Evolutionary conservation across 768 basidiomycete genomes (phyloP), one percentile per base, ranked within the genome.

Genomic region (Boletus sp.): DNA sequence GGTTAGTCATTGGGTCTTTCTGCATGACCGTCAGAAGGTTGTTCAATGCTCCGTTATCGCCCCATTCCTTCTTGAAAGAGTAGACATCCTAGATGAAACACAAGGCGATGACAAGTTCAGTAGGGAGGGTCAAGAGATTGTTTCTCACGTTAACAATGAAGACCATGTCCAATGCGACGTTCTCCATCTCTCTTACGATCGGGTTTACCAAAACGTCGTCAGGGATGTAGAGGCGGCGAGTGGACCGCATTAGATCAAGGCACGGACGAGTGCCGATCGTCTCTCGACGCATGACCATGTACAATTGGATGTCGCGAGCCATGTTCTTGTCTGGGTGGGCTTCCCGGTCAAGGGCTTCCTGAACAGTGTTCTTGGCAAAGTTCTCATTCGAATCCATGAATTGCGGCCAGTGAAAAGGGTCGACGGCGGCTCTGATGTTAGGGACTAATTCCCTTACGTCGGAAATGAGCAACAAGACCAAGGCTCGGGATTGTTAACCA

Each of bases 61-160:
- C 61, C 17, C 46, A 53, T 45, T 71, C 69, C 53, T 70, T 70
- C 56, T 70, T 70, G 58, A 67, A 70, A 14, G 69, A 71, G 41
- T 68, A 67, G 41, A 71, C 65, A 15, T 68, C 66, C 70, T 71
- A 30, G 12, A 35, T 24, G 18, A 32, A 39, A 18, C 12, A 18
- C 18, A 32, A 24, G 1, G 12, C 20, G 9, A 18, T n/a, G 37
- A 39, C 36, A 40, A 29, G n/a, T 47, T 51, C 53, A 24, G 10
- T 14, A 35, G 18, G 9, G 1, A 32, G 5, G 14, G 12, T 14
- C 2, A 15, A 9, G n/a, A 35, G 4, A 18, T 28, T 4, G 6
- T 20, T 35, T 10, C 64, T 61, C 37, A 67, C 67, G 28, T 69
- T 71, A 11, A 53, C 64, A 39, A 71, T 59, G 56, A 46, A 71